These are phyloP conservation scores for Aspergillus haitiensis DNA, from an alignment of 495 filamentous ascomycete genomes.

Conservation along the genomic window DNA sequence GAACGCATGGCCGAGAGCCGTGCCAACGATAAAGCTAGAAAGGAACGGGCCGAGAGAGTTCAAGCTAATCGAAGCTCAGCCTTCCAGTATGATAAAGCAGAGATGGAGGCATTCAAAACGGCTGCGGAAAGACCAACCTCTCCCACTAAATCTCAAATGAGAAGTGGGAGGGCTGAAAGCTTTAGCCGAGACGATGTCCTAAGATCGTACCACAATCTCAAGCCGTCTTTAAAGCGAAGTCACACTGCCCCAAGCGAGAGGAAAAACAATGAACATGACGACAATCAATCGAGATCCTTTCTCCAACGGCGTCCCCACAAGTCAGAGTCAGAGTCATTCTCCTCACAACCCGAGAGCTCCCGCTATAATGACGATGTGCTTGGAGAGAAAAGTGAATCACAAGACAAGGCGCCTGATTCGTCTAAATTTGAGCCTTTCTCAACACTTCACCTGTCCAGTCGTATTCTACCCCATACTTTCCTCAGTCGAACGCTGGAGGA, in stretches of 20 bases:
- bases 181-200: constrained; percentile 68
- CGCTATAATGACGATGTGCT: constrained; percentile 21
- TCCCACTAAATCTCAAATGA: constrained; percentile 43
- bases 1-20: constrained; percentile 75
- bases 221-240: constrained; percentile 47
- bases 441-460: constrained; percentile 76
- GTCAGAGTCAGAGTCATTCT: constrained; percentile 33
- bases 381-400: constrained; percentile 15
- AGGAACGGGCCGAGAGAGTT: constrained; percentile 55
- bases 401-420: constrained; percentile 34
- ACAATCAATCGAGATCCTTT: constrained; percentile 25
- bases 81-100: constrained; percentile 66
- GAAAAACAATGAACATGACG: constrained; percentile 22
- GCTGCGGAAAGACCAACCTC: constrained; percentile 48
- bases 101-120: constrained; percentile 65
- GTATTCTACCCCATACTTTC: constrained; percentile 78
- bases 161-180: constrained; percentile 46
- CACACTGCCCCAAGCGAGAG: constrained; percentile 52
- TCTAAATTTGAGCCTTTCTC: constrained; percentile 82
- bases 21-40: constrained; percentile 46
- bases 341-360: constrained; percentile 18
- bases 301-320: constrained; percentile 31
- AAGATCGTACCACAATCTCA: constrained; percentile 37
- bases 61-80: constrained; percentile 64
- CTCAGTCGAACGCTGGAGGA: constrained; percentile 71